phyloP scores from a whole-genome alignment of 495 filamentous ascomycete species.

The Friedmanniomyces simplex region DNA sequence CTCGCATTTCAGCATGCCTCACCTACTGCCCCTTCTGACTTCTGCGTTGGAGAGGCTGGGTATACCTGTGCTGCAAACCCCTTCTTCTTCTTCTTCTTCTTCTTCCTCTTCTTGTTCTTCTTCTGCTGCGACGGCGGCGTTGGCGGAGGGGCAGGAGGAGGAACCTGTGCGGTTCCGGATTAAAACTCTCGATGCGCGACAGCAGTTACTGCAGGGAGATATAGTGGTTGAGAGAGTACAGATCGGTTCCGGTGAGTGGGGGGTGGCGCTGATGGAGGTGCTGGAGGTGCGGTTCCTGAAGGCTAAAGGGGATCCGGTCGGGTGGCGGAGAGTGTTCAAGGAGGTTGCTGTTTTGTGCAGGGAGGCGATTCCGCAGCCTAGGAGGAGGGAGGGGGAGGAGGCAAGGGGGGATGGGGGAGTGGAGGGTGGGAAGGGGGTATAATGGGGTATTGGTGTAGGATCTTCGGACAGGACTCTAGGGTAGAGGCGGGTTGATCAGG shows the following conservation, averaged over 20 bases:
- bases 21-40: constrained; percentile 67
- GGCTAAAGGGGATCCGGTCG: constrained; percentile 86
- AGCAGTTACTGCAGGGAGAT: constrained; percentile 73
- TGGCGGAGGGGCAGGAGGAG: too few species aligned
- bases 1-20: constrained; percentile 64
- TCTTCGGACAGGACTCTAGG: too few species aligned
- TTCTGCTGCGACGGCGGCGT: too few species aligned
- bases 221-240: constrained; percentile 63
- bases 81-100: too few species aligned
- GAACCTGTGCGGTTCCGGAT: constrained; percentile 52
- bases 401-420: too few species aligned
- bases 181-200: constrained; percentile 63
- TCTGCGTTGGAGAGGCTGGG: constrained; percentile 76
- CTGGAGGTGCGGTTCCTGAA: constrained; percentile 90
- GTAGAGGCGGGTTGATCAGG: too few species aligned
- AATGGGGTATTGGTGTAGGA: too few species aligned
- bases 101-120: too few species aligned
- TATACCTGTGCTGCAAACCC: too few species aligned
- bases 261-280: constrained; percentile 38
- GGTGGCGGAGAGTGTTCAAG: constrained; percentile 98
- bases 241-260: constrained; percentile 28
- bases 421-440: too few species aligned
- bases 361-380: constrained; percentile 52
- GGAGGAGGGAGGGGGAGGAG: background rate
- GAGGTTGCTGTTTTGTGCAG: constrained; percentile 73